A percentile compares a stretch with the other conserved stretches of the same genome.
These are phyloP conservation scores for Ceratobasidium sp. DNA, from an alignment of 1,284 basidiomycete genomes.

Conservation along the genomic window DNA sequence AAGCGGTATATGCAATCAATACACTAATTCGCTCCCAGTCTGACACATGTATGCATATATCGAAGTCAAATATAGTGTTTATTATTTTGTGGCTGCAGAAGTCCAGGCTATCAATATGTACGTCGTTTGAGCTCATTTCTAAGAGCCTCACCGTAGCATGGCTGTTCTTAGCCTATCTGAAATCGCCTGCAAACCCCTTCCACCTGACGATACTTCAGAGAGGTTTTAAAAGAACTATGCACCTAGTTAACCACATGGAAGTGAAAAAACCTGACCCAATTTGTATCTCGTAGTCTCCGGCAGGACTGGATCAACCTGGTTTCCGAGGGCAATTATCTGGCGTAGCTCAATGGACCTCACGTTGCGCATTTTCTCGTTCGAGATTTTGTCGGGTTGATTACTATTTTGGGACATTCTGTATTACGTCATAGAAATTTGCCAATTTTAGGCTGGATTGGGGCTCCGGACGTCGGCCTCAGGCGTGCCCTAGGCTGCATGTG, in stretches of 20 bases:
- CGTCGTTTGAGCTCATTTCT: not conserved
- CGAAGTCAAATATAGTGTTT: not conserved
- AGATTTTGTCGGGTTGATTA: not conserved
- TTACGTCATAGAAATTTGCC: too few species aligned
- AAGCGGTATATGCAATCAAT: not conserved
- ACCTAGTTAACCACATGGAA: not conserved
- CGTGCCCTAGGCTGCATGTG: not conserved
- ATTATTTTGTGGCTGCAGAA: slow-evolving; percentile 9
- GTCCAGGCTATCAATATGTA: not conserved
- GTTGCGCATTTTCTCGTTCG: not conserved
- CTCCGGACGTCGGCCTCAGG: slow-evolving; percentile 5
- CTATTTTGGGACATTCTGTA: too few species aligned
- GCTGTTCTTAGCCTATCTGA: not conserved
- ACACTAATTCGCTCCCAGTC: not conserved
- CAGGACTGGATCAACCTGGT: not conserved
- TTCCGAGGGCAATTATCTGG: not conserved
- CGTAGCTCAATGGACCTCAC: not conserved
- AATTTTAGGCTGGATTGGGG: not conserved
- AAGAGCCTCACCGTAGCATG: not conserved
- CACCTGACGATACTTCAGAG: not conserved
- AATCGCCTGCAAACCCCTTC: not conserved
- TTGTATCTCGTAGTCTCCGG: not conserved
- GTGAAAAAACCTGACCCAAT: not conserved
- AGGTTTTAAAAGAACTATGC: not conserved
- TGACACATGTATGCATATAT: not conserved